These are phyloP conservation scores for Coprinellus aureogranulatus DNA, from an alignment of 768 basidiomycete genomes.

Conservation along the genomic window DNA sequence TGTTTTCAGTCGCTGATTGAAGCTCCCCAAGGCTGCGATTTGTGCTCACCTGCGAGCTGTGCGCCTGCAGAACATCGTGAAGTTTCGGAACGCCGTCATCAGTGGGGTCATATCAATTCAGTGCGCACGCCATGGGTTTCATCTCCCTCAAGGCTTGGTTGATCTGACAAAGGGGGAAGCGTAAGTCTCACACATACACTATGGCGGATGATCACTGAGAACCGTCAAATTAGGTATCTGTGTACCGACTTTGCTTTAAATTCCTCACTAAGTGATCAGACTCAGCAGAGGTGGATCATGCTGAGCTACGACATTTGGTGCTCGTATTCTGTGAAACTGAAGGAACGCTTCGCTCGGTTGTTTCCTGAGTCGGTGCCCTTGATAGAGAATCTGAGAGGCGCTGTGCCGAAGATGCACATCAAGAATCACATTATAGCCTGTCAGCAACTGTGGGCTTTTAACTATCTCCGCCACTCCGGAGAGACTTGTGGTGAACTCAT, in stretches of 20 bases:
- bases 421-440: constrained; percentile 23
- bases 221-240: constrained; percentile 14
- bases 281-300: constrained; percentile 16
- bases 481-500: constrained; percentile 28
- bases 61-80: constrained; percentile 24
- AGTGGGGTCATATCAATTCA: constrained; percentile 26
- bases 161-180: constrained; percentile 27
- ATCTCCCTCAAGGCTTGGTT: constrained; percentile 18
- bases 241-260: constrained; percentile 23
- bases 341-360: constrained; percentile 12
- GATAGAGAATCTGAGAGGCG: constrained; percentile 17
- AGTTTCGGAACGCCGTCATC: constrained; percentile 25
- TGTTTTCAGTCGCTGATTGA: neutral
- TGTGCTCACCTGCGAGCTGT: constrained; percentile 26
- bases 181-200: constrained; percentile 13
- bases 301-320: constrained; percentile 31
- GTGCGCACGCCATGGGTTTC: constrained; percentile 29
- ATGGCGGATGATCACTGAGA: neutral
- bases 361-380: constrained; percentile 14
- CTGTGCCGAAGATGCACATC: constrained; percentile 29
- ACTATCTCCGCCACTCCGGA: constrained; percentile 21
- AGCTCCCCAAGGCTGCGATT: constrained; percentile 14
- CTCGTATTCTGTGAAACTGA: constrained; percentile 20
- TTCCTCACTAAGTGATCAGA: constrained; percentile 12
- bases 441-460: constrained; percentile 21